Conservation (phyloP, 2,329 filamentous ascomycete species). For the Colletotrichum cordylinicola region DNA sequence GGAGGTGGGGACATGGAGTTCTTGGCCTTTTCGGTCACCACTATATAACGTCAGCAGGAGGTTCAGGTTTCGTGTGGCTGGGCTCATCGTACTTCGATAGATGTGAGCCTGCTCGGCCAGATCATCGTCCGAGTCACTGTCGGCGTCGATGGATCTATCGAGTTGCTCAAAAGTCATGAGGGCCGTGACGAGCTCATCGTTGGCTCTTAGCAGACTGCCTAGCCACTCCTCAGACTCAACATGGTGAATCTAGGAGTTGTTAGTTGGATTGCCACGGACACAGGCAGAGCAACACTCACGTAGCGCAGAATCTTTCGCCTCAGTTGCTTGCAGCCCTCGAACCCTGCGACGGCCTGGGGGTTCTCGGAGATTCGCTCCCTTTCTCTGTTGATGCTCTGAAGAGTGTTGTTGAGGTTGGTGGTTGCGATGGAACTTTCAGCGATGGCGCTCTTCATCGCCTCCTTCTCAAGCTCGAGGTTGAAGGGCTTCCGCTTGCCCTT, state of each 20-base stretch:
- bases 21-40: slow-evolving; percentile 59
- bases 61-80: not conserved
- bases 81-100: slow-evolving; percentile 58
- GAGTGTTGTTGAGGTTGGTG: slow-evolving; percentile 86
- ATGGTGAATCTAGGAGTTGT: slow-evolving; percentile 73
- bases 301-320: slow-evolving; percentile 87
- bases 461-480: slow-evolving; percentile 86
- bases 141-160: slow-evolving; percentile 81
- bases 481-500: slow-evolving; percentile 71
- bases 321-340: slow-evolving; percentile 86
- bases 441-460: slow-evolving; percentile 85
- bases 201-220: slow-evolving; percentile 88
- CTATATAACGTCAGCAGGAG: slow-evolving; percentile 38
- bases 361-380: slow-evolving; percentile 88
- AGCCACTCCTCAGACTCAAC: slow-evolving; percentile 93
- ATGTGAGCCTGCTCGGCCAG: slow-evolving; percentile 70
- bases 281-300: slow-evolving; percentile 44
- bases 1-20: slow-evolving; percentile 47
- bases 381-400: slow-evolving; percentile 92
- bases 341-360: slow-evolving; percentile 72
- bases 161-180: slow-evolving; percentile 95
- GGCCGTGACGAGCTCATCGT: slow-evolving; percentile 93
- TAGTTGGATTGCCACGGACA: slow-evolving; percentile 15
- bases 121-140: slow-evolving; percentile 74
- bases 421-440: slow-evolving; percentile 88